A percentile compares a stretch with the other conserved stretches of the same genome.
These are phyloP conservation scores for Kodamaea ohmeri DNA, from an alignment of 1,139 yeast genomes.

Conservation along the genomic window DNA sequence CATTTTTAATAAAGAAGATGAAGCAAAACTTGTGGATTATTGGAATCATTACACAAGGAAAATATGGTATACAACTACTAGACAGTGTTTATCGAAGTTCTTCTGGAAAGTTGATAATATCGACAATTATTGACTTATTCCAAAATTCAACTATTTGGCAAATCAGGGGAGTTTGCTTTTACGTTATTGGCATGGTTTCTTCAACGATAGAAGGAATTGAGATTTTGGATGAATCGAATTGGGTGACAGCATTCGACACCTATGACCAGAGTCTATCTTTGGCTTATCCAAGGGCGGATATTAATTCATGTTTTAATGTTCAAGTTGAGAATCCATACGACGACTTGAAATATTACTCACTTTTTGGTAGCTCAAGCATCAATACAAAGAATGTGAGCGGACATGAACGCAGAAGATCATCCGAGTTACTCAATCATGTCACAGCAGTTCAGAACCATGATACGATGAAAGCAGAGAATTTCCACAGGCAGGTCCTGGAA, in stretches of 20 bases:
- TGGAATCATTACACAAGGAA: conserved; percentile 75
- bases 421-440: neutral
- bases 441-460: neutral
- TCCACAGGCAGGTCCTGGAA: conserved; percentile 2
- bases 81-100: conserved; percentile 58
- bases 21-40: conserved; percentile 86
- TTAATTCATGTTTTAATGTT: conserved; percentile 23
- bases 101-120: conserved; percentile 43
- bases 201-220: conserved; percentile 78
- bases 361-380: conserved; percentile 18
- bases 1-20: conserved; percentile 31
- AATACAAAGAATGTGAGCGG: neutral
- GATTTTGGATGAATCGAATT: conserved; percentile 75
- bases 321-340: conserved; percentile 32
- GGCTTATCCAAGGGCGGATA: conserved; percentile 45
- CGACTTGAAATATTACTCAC: conserved; percentile 29
- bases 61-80: conserved; percentile 63
- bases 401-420: neutral
- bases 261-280: conserved; percentile 55
- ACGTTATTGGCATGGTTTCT: conserved; percentile 72
- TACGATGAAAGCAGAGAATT: neutral
- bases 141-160: conserved; percentile 55
- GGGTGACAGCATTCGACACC: conserved; percentile 62
- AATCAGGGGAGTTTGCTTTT: conserved; percentile 73
- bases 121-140: conserved; percentile 44